These are phyloP conservation scores for Ulota crispa DNA, from an alignment of 225 moss, liverwort and hornwort genomes.

Conservation along the genomic window DNA sequence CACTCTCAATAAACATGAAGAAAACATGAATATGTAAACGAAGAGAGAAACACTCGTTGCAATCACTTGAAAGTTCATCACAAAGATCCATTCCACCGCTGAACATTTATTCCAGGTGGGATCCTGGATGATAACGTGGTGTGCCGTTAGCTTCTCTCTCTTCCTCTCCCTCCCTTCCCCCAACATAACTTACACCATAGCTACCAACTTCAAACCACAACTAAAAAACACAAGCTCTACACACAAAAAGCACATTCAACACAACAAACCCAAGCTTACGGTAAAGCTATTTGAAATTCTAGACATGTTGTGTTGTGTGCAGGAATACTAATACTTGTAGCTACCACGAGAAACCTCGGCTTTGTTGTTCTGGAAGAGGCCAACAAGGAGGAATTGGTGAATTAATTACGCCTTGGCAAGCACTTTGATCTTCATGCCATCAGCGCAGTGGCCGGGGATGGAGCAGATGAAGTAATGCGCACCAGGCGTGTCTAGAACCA, in stretches of 20 bases:
- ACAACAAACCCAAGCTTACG: no score
- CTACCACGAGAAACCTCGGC: no score
- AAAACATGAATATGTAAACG: no score
- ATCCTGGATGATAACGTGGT: slow-evolving; percentile 41
- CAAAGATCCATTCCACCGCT: slow-evolving; percentile 43
- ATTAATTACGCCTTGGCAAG: background rate
- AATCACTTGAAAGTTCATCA: slow-evolving; percentile 39
- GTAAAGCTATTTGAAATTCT: no score
- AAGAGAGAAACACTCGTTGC: background rate
- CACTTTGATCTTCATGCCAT: slow-evolving; percentile 53
- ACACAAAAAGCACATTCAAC: background rate
- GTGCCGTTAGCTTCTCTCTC: background rate
- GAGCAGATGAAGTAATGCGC: slow-evolving; percentile 57
- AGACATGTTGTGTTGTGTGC: no score
- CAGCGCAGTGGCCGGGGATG: slow-evolving; percentile 36
- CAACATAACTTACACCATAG: background rate
- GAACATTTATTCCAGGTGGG: slow-evolving; percentile 24
- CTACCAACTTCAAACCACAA: background rate
- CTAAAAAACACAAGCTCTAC: background rate
- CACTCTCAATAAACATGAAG: no score
- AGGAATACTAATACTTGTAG: no score
- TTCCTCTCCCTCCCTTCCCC: background rate
- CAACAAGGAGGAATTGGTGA: background rate
- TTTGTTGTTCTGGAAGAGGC: background rate
- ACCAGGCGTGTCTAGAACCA: slow-evolving; percentile 26